phyloP scores from a whole-genome alignment of 2,329 filamentous ascomycete species.

The Cladosporium sp. region DNA sequence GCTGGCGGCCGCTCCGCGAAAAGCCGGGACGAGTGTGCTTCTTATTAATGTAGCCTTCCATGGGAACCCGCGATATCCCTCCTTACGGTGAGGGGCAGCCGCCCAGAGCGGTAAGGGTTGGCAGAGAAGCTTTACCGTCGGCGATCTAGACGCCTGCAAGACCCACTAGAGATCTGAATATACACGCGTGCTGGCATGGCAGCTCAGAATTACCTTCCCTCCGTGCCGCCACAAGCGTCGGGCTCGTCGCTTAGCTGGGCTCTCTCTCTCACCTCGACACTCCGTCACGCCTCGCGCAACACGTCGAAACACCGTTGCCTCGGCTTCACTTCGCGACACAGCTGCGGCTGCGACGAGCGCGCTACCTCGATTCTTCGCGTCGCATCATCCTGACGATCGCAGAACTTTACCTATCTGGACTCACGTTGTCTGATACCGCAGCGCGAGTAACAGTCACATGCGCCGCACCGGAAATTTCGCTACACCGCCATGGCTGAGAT shows the following conservation, averaged over 20 bases:
- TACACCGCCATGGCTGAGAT: slow-evolving; percentile 8
- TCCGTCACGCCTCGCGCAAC: background rate
- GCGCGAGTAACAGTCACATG: slow-evolving; percentile 1
- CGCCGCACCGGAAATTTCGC: background rate
- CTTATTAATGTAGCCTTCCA: background rate
- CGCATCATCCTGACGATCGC: background rate
- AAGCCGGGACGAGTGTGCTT: background rate
- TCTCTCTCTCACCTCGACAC: background rate
- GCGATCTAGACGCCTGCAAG: background rate
- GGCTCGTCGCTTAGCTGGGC: slow-evolving; percentile 2
- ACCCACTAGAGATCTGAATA: background rate
- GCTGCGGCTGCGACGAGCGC: too few relatives aligned
- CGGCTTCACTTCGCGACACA: too few relatives aligned
- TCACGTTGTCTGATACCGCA: background rate
- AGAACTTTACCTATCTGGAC: too few relatives aligned
- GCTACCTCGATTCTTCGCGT: background rate
- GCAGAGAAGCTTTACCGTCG: slow-evolving; percentile 2
- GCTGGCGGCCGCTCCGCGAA: background rate
- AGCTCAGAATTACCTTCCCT: slow-evolving; percentile 1
- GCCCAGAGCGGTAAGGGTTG: background rate
- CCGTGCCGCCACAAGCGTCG: slow-evolving; percentile 4
- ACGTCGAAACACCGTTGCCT: too few relatives aligned
- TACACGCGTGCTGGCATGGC: background rate
- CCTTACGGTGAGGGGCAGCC: slow-evolving; percentile 4
- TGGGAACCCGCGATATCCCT: background rate